phyloP scores from a whole-genome alignment of 164 flowering plant genomes.

The Paratinospora sagittata region DNA sequence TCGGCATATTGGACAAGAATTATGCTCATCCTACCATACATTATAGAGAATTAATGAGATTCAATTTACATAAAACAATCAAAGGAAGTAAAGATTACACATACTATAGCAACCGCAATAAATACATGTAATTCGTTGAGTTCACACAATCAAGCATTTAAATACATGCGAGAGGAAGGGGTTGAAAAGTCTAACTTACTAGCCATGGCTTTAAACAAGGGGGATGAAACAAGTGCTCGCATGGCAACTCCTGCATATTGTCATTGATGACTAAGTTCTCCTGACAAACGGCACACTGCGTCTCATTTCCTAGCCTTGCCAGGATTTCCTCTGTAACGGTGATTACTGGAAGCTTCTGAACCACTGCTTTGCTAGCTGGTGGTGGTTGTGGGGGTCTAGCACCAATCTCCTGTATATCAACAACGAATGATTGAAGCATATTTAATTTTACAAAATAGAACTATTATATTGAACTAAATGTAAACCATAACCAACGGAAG shows the following conservation, averaged over 20 bases:
- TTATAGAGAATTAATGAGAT: not conserved
- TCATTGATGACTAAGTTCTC: constrained; percentile 63
- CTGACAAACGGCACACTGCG: constrained; percentile 78
- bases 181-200: constrained; percentile 31
- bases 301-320: constrained; percentile 52
- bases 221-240: constrained; percentile 92
- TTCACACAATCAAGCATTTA: not conserved
- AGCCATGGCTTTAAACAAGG: constrained; percentile 96
- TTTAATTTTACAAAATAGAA: not conserved
- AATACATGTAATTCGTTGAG: not conserved
- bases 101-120: too few relatives aligned
- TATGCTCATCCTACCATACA: constrained; percentile 70
- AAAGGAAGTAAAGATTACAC: not conserved
- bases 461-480: not conserved
- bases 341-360: constrained; percentile 76
- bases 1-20: constrained; percentile 91
- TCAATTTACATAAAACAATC: not conserved
- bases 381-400: constrained; percentile 49
- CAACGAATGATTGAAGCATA: not conserved
- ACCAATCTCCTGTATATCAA: constrained; percentile 21
- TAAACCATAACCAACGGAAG: not conserved
- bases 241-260: constrained; percentile 92
- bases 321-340: constrained; percentile 59
- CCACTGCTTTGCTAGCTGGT: constrained; percentile 91
- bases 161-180: not conserved